Conservation (phyloP, 257 asterid species). For the Lithospermum erythrorhizon region DNA sequence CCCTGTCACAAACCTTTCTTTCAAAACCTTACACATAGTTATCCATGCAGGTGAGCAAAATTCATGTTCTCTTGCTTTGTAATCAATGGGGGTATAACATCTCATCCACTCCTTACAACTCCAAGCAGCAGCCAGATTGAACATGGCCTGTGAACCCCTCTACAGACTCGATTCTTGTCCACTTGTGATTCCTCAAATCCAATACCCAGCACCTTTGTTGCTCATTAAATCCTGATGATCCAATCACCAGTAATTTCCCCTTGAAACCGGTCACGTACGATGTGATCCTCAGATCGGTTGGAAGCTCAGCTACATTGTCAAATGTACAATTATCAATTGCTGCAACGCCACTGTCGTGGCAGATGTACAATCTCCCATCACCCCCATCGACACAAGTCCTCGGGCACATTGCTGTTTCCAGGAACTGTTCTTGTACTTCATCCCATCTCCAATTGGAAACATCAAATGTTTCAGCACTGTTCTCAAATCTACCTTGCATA, state of each 20-base stretch:
- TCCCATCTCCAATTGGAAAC: constrained; percentile 38
- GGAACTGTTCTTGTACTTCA: constrained; percentile 22
- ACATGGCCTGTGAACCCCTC: constrained; percentile 50
- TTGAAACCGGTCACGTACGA: constrained; percentile 36
- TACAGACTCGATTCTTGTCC: constrained; percentile 37
- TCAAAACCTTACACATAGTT: not conserved
- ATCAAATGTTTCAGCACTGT: constrained; percentile 45
- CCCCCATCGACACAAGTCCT: constrained; percentile 29
- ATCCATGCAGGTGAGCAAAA: not conserved
- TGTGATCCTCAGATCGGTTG: constrained; percentile 16
- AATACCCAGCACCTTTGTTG: constrained; percentile 24
- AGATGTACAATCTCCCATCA: constrained; percentile 21
- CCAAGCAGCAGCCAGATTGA: constrained; percentile 59
- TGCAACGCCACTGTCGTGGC: constrained; percentile 22
- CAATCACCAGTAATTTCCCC: constrained; percentile 43
- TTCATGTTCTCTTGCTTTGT: no score
- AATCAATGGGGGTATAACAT: not conserved
- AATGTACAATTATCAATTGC: constrained; percentile 24
- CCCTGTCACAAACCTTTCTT: no score
- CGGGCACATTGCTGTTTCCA: constrained; percentile 31
- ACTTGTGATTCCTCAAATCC: constrained; percentile 33
- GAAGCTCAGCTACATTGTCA: constrained; percentile 27
- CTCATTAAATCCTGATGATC: constrained; percentile 29
- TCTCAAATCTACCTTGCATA: constrained; percentile 44
- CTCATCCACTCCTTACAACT: constrained; percentile 20